Base-by-base conservation (phyloP, 1,284 basidiomycete species). In the Pseudozyma pruni region DNA sequence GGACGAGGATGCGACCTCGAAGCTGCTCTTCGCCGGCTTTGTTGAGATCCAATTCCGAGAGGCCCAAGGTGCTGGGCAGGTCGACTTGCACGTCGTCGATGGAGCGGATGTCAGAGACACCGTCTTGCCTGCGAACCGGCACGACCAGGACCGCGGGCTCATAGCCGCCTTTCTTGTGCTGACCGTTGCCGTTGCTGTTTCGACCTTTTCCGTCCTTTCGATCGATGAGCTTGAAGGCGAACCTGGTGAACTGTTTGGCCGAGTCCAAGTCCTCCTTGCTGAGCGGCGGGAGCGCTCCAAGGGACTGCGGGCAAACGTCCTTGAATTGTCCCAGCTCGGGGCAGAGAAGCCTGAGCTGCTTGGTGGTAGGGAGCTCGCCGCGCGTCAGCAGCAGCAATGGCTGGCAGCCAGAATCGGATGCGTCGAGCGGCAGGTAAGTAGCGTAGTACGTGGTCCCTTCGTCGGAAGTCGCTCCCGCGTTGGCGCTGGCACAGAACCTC, bases 321-420 rank as follows among this genome's bases (percentile, higher is more conserved):
- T 54, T 64, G 41, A 46, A 39, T 22, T 27, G 25, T 4, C 44
- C 41, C 16, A 32, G 16, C 0, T 11, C 8, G 6, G 49, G 17
- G 14, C 49, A 40, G 10, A 50, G 27, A 16, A 68, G 22, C 32
- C 31, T 31, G 8, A 67, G 29, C 11, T 63, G 44, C 16, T 55
- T 46, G 8, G 66, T 69, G 13, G 29, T 17, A 1, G 66, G 66
- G 39, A 69, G 38, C 2, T 46, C 8, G 0, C 27, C 48, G 1
- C 46, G 45, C 17, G 59, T 59, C 2, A 69, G 59, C 44, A 69
- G 27, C 39, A 69, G 4, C 22, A 69, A 14, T 14, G 66, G 51
- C 37, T 62, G 43, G 22, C 42, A 63, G 6, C 8, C 31, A 11
- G 33, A 2, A 17, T 51, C 51, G 19, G 40, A 63, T 4, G 14